These are phyloP conservation scores for Chenopodium quinoa DNA, from an alignment of 148 eudicot genomes.

Conservation along the genomic window DNA sequence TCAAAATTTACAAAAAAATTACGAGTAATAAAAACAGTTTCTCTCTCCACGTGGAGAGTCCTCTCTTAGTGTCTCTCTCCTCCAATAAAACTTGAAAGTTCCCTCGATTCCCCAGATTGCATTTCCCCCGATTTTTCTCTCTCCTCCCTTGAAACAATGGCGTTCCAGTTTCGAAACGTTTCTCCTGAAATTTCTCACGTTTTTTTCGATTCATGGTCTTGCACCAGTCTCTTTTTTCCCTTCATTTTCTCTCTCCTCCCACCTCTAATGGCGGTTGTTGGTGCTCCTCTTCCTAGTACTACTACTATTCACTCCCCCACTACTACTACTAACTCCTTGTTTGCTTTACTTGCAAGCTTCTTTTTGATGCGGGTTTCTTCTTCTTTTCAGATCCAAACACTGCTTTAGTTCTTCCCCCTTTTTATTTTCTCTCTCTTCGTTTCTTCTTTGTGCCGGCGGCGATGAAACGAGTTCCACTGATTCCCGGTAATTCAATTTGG, in stretches of 20 bases:
- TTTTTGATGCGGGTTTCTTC: constrained; percentile 6
- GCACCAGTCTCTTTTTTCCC: background rate
- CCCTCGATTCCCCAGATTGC: constrained; percentile 11
- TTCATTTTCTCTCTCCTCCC: constrained; percentile 10
- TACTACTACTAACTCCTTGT: background rate
- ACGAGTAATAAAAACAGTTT: too few relatives aligned
- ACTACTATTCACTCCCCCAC: background rate
- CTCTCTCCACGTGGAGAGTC: too few relatives aligned
- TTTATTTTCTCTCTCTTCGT: background rate
- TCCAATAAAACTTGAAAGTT: background rate
- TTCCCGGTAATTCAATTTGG: background rate
- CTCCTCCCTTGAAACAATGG: constrained; percentile 19
- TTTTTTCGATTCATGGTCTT: background rate
- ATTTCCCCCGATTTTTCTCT: background rate
- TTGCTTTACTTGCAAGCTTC: constrained; percentile 19
- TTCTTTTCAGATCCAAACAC: constrained; percentile 25
- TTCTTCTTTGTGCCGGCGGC: constrained; percentile 14
- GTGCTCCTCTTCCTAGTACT: constrained; percentile 3
- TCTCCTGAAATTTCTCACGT: background rate
- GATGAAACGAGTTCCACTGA: constrained; percentile 13
- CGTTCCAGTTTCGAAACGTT: constrained; percentile 16
- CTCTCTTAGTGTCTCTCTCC: background rate
- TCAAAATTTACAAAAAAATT: too few relatives aligned
- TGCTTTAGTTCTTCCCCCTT: constrained; percentile 4
- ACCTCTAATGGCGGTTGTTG: background rate